These are phyloP conservation scores for Myriosclerotinia curreyana DNA, from an alignment of 2,329 filamentous ascomycete genomes.

Conservation along the genomic window DNA sequence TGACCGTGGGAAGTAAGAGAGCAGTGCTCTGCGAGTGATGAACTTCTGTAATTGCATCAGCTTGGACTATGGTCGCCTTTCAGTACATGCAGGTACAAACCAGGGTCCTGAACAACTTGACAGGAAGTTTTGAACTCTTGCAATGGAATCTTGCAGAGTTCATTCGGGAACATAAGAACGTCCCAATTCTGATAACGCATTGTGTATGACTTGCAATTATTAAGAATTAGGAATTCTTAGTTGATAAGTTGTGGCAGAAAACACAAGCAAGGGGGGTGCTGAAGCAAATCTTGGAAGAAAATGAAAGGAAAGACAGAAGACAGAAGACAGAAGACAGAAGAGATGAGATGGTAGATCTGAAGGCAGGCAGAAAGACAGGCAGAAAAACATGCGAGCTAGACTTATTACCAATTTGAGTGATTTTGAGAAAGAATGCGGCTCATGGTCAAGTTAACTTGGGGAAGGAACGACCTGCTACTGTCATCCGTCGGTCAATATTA, in stretches of 20 bases:
- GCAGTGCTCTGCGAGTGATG: slow-evolving; percentile 5
- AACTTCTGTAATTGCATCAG: slow-evolving; percentile 3
- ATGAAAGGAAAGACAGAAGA: no score
- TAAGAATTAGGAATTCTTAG: slow-evolving; percentile 8
- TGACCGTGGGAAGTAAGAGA: slow-evolving; percentile 58
- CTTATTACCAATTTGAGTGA: no score
- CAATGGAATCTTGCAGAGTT: slow-evolving; percentile 63
- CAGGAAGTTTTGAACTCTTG: slow-evolving; percentile 82
- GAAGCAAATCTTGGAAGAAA: slow-evolving; percentile 21
- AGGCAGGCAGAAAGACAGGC: not conserved
- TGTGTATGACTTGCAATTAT: slow-evolving; percentile 21
- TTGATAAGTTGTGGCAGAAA: slow-evolving; percentile 15
- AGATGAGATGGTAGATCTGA: slow-evolving; percentile 6
- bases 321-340: no score
- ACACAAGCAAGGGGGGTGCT: slow-evolving; percentile 16
- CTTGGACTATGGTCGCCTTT: not conserved
- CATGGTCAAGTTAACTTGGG: not conserved
- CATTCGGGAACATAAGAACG: slow-evolving; percentile 70
- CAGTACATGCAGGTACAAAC: slow-evolving; percentile 30
- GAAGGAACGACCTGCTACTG: slow-evolving; percentile 8
- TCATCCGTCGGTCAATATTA: not conserved
- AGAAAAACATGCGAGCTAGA: not conserved
- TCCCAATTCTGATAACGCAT: slow-evolving; percentile 92
- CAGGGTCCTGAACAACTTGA: slow-evolving; percentile 57
- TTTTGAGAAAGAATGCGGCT: not conserved